Evolutionary conservation across 805 yeast species (phyloP), one percentile per base, ranked within the genome.

Genomic region (Yarrowia divulgata): DNA sequence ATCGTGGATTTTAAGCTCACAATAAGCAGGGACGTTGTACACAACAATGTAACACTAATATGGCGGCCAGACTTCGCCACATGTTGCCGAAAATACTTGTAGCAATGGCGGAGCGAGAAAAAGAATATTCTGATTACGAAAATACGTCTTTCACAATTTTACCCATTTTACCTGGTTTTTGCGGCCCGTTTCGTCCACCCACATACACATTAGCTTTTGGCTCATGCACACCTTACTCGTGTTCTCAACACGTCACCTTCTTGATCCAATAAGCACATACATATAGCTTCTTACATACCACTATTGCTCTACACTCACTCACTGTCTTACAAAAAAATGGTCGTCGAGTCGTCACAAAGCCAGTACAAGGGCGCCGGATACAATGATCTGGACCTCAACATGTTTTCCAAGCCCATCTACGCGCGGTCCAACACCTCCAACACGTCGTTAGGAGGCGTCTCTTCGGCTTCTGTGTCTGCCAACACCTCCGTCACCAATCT

Each of bases 301-400:
- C 43, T 34, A n/a, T 54, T 54, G 60, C 60, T n/a, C n/a, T 23
- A 23, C 29, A 23, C 29, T 23, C 29, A 23, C 29, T 2, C 29
- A 23, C 29, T 23, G 2, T 23, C 29, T 23, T 2, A 23, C 29
- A 2, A 23, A 49, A 37, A 35, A 39, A 57, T 29, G 39, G 39
- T 58, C 16, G 23, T 50, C 29, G 7, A 70, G 52, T 23, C 66
- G 37, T 70, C 48, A 50, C 57, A 62, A 23, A 34, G 19, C 23
- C 57, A 48, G 48, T 69, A 42, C 49, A 42, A 50, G 63, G 71
- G 71, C 35, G 62, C 70, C 18, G 69, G 69, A 19, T 69, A 50
- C 55, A 66, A 50, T 16, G 52, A 66, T 39, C 46, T 32, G 32
- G 71, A 67, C 35, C 49, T 46, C 45, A 49, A 19, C 57, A 57